Base-by-base conservation (phyloP, 139 green algal species). In the Trebouxia sp. region DNA sequence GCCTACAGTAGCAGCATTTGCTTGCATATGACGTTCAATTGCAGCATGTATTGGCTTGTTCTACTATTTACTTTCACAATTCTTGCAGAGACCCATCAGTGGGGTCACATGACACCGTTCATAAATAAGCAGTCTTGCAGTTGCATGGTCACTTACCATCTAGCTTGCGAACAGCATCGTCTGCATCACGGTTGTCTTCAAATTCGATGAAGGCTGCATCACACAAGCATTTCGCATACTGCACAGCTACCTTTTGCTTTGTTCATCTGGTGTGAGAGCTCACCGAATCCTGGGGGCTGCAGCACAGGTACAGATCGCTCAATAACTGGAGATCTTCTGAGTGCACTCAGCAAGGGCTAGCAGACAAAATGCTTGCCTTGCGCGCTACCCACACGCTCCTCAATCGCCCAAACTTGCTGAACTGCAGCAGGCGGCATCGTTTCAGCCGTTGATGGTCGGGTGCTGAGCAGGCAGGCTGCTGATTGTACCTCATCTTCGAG, bases 311-410 rank as follows among this genome's bases (percentile, higher is more conserved):
- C n/a, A n/a, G n/a, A n/a, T n/a, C n/a, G n/a, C n/a, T n/a, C n/a
- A n/a, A n/a, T n/a, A n/a, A n/a, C 50, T 58, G 50, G 26, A 22
- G 50, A 1, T 22, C 22, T 28, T 17, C 50, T 28, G 50, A 58
- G n/a, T 17, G 50, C 50, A 58, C 50, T 6, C 50, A 58, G 50
- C 50, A 58, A 5, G 26, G 22, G 50, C 22, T 17, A 6, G 50
- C 26, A 17, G 22, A 22, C 3, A 56, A 58, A 45, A 37, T 32
- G 15, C 35, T 41, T 53, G 55, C 69, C 80, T 90, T 89, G 30
- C 88, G 74, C 0, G 88, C 88, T 22, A 92, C 79, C 88, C 88
- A 92, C 17, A 89, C 82, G 47, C 76, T 87, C n/a, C 84, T 74
- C 53, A 92, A 47, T 0, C 35, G 58, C 22, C 88, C 88, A 75